Evolutionary conservation across 2,329 filamentous ascomycete genomes (phyloP).

Genomic region (Xylariales sp.): DNA sequence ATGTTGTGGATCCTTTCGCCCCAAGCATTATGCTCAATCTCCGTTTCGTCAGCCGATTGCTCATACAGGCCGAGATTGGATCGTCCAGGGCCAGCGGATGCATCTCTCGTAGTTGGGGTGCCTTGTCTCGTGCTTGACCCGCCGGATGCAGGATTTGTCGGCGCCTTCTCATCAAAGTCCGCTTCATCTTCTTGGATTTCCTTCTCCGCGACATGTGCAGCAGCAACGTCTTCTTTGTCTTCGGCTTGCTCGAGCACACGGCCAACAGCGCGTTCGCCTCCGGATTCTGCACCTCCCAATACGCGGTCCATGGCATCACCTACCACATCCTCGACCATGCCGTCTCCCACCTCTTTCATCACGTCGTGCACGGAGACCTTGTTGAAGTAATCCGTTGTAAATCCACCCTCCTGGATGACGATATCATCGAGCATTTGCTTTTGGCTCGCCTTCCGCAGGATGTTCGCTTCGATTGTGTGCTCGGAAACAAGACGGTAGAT

Average conservation of each 20-base stretch:
- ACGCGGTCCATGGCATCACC: slow-evolving; percentile 80
- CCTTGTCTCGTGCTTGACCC: slow-evolving; percentile 47
- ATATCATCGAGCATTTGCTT: slow-evolving; percentile 98
- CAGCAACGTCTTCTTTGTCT: slow-evolving; percentile 85
- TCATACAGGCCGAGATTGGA: slow-evolving; percentile 33
- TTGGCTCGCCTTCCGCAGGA: slow-evolving; percentile 91
- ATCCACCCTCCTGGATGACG: slow-evolving; percentile 96
- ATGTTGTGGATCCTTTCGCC: slow-evolving; percentile 56
- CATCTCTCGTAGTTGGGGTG: slow-evolving; percentile 37
- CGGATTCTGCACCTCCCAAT: slow-evolving; percentile 61
- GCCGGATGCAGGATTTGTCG: slow-evolving; percentile 38
- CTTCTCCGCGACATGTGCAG: slow-evolving; percentile 81
- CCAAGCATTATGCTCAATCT: slow-evolving; percentile 55
- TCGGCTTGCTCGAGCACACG: slow-evolving; percentile 80
- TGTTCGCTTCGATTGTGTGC: slow-evolving; percentile 96
- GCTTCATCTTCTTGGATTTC: slow-evolving; percentile 84
- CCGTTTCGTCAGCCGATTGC: slow-evolving; percentile 31
- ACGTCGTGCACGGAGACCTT: slow-evolving; percentile 68
- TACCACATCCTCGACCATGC: slow-evolving; percentile 38
- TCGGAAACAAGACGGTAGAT: slow-evolving; percentile 94
- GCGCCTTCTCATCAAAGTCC: slow-evolving; percentile 70
- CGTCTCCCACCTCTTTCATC: slow-evolving; percentile 54
- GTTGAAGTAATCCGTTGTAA: slow-evolving; percentile 95
- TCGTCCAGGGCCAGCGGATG: slow-evolving; percentile 27
- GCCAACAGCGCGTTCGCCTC: slow-evolving; percentile 58